These are phyloP conservation scores for Ceratocystis smalleyi DNA, from an alignment of 2,329 filamentous ascomycete genomes.

Conservation along the genomic window DNA sequence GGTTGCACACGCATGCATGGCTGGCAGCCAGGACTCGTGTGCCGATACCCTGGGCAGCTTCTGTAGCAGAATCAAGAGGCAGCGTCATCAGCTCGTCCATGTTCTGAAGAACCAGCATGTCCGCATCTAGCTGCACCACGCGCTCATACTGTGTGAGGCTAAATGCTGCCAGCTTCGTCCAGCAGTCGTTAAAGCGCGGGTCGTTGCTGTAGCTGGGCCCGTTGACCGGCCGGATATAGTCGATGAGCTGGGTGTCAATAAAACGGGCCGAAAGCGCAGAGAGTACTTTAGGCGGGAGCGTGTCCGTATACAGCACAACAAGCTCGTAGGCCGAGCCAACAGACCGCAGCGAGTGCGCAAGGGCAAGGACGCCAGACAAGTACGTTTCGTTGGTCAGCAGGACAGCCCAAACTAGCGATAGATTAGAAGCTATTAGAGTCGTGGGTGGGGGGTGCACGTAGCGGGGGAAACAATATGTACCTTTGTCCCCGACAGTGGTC, in stretches of 20 bases:
- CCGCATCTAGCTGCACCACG: constrained; percentile 71
- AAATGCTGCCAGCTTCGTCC: constrained; percentile 74
- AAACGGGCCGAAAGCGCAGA: constrained; percentile 53
- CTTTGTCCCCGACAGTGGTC: neutral
- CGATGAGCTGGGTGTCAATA: constrained; percentile 55
- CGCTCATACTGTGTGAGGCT: constrained; percentile 60
- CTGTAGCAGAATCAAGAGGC: constrained; percentile 40
- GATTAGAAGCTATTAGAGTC: neutral
- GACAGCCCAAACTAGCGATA: constrained; percentile 58
- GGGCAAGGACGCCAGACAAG: constrained; percentile 65
- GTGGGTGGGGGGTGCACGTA: too few species aligned
- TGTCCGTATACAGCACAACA: constrained; percentile 67
- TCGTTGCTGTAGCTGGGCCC: constrained; percentile 58
- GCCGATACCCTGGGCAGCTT: neutral
- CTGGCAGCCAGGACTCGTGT: constrained; percentile 60
- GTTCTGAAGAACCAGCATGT: constrained; percentile 70
- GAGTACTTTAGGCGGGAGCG: constrained; percentile 38
- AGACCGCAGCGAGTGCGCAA: constrained; percentile 59
- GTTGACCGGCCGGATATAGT: constrained; percentile 53
- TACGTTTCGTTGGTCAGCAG: constrained; percentile 76
- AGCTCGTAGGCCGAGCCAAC: constrained; percentile 57
- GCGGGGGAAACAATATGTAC: neutral
- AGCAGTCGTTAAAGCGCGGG: constrained; percentile 77
- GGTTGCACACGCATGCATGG: constrained; percentile 79
- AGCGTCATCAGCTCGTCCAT: constrained; percentile 92